Evolutionary conservation across 1,284 basidiomycete genomes (phyloP).

Genomic region (Sporisorium sorghi): DNA sequence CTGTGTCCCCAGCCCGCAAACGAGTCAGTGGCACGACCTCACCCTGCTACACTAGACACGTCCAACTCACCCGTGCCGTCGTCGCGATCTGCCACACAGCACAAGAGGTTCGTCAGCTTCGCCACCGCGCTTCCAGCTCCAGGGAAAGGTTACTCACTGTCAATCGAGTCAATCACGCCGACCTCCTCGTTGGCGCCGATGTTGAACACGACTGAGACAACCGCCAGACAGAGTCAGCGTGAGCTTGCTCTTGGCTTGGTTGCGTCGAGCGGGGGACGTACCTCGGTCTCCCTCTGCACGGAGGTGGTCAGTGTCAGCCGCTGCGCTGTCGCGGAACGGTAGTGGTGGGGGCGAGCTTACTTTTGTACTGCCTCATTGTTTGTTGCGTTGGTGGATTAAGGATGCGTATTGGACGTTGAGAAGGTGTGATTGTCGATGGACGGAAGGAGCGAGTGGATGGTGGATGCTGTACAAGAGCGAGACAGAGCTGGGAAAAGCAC

Average conservation of each 20-base stretch:
- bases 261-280: background rate
- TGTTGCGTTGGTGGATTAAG: background rate
- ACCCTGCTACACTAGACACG: no score
- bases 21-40: background rate
- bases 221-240: no score
- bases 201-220: conserved; percentile 37
- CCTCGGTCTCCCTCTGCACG: conserved; percentile 28
- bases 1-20: background rate
- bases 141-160: no score
- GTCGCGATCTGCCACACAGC: conserved; percentile 30
- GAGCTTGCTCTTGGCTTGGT: no score
- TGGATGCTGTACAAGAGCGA: background rate
- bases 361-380: conserved; percentile 21
- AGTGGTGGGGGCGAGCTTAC: no score
- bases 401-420: background rate
- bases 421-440: background rate
- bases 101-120: no score
- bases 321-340: no score
- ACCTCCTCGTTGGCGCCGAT: conserved; percentile 37
- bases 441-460: background rate
- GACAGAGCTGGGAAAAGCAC: background rate
- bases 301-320: background rate
- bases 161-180: conserved; percentile 28
- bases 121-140: no score
- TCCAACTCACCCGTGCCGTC: conserved; percentile 27